These are phyloP conservation scores for Aspergillus udagawae DNA, from an alignment of 2,329 filamentous ascomycete species.

Conservation along the genomic window DNA sequence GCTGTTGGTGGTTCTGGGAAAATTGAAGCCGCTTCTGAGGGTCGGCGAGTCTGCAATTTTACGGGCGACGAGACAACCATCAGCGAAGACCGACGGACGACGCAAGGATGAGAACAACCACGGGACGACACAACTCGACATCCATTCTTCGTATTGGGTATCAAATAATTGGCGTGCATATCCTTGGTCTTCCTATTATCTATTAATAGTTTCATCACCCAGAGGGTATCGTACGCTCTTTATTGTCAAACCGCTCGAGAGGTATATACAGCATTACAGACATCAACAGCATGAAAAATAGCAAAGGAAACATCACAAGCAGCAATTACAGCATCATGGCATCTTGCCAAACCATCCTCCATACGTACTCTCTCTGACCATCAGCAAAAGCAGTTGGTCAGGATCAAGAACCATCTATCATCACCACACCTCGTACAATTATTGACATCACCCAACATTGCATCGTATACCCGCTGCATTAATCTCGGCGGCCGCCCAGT, in stretches of 20 bases:
- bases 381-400: not conserved
- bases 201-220: not conserved
- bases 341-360: not conserved
- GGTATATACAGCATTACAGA: constrained; percentile 37
- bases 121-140: not conserved
- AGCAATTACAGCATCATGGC: constrained; percentile 13
- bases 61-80: constrained; percentile 25
- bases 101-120: not conserved
- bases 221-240: constrained; percentile 36
- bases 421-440: not conserved
- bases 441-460: not conserved
- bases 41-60: constrained; percentile 24
- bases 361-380: not conserved
- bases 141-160: not conserved
- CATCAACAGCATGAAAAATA: constrained; percentile 20
- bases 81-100: constrained; percentile 15
- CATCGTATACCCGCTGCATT: not conserved
- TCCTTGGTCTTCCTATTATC: not conserved
- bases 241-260: constrained; percentile 33
- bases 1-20: constrained; percentile 9
- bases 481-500: not conserved
- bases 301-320: constrained; percentile 6
- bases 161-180: not conserved
- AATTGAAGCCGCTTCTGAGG: not conserved
- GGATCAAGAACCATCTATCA: not conserved